A percentile compares a stretch with the other conserved stretches of the same genome.
Conservation (phyloP, 805 yeast genomes). For the Zygoascus flipseniorum region DNA sequence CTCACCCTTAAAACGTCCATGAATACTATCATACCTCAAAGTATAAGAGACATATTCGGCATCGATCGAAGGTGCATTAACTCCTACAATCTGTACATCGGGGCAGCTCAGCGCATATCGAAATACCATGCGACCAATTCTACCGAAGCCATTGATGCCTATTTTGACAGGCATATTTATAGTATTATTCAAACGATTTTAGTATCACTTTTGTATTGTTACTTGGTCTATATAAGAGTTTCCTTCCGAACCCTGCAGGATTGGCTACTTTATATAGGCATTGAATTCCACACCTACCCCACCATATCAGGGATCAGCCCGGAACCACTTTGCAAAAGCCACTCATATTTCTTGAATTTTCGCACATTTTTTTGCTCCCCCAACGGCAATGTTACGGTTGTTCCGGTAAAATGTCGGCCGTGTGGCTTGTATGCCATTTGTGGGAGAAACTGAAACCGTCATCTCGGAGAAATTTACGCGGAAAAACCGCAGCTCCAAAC, state of each 20-base stretch:
- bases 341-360: background rate
- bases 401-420: background rate
- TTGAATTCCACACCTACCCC: background rate
- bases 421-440: background rate
- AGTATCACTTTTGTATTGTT: background rate
- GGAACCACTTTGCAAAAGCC: background rate
- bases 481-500: background rate
- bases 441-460: background rate
- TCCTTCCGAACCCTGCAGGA: background rate
- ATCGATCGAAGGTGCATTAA: slow-evolving; percentile 85
- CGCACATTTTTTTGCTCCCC: background rate
- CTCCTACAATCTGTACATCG: slow-evolving; percentile 73
- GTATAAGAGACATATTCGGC: slow-evolving; percentile 88
- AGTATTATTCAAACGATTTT: background rate
- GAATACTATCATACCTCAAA: slow-evolving; percentile 92
- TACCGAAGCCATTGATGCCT: slow-evolving; percentile 93
- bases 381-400: background rate
- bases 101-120: slow-evolving; percentile 67
- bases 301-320: background rate
- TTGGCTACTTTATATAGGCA: background rate
- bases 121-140: slow-evolving; percentile 82
- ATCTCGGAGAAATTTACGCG: background rate
- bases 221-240: background rate
- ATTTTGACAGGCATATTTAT: slow-evolving; percentile 41
- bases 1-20: slow-evolving; percentile 73